Evolutionary conservation across 257 asterid species (phyloP).

Genomic region (Plectranthus barbatus): DNA sequence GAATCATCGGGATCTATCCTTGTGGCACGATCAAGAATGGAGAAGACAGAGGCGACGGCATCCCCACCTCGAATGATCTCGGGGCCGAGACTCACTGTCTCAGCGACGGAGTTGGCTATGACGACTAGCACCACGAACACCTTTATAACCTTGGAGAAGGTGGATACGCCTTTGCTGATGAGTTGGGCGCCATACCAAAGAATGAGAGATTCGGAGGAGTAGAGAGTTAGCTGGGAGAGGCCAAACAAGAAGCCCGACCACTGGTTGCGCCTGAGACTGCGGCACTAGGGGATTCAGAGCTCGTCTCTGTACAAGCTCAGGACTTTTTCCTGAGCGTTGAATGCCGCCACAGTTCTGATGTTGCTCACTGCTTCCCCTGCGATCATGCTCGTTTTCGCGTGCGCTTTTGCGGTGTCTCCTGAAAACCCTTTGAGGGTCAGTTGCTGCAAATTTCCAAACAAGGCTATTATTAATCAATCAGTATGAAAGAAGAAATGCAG

Average conservation of each 20-base stretch:
- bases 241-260: conserved; percentile 70
- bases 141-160: conserved; percentile 83
- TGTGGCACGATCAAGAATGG: conserved; percentile 74
- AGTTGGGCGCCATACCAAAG: conserved; percentile 88
- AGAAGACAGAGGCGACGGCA: conserved; percentile 79
- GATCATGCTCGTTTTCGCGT: conserved; percentile 92
- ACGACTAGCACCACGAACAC: conserved; percentile 79
- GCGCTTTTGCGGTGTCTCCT: conserved; percentile 94
- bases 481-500: too few species aligned
- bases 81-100: conserved; percentile 87
- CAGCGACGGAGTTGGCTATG: conserved; percentile 88
- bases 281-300: conserved; percentile 49
- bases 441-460: conserved; percentile 40
- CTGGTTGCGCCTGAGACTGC: conserved; percentile 62
- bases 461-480: too few species aligned
- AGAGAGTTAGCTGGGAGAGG: conserved; percentile 89
- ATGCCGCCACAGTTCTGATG: conserved; percentile 86
- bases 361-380: conserved; percentile 98
- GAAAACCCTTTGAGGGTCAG: conserved; percentile 84
- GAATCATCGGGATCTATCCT: conserved; percentile 70
- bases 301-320: conserved; percentile 57
- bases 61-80: conserved; percentile 90
- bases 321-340: conserved; percentile 77
- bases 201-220: conserved; percentile 75
- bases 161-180: conserved; percentile 57